A percentile compares a stretch with the other conserved stretches of the same genome.
These are phyloP conservation scores for Daldinia grandis DNA, from an alignment of 495 filamentous ascomycete species.

Conservation along the genomic window DNA sequence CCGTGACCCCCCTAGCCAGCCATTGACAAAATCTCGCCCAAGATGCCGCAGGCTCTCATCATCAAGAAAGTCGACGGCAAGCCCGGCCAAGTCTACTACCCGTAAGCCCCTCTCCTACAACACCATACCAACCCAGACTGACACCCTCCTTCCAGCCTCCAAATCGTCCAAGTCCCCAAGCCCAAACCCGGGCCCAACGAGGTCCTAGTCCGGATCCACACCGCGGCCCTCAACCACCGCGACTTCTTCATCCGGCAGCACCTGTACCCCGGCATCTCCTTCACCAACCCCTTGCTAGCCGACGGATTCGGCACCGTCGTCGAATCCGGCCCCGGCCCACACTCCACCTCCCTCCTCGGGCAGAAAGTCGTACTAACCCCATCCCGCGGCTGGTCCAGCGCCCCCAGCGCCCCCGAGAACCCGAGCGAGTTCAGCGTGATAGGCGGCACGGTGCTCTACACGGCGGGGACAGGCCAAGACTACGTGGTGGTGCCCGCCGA, in stretches of 20 bases:
- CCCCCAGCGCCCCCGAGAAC: constrained; percentile 76
- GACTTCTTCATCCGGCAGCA: constrained; percentile 92
- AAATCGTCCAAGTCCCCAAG: constrained; percentile 64
- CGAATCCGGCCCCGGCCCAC: constrained; percentile 59
- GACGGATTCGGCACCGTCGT: constrained; percentile 82
- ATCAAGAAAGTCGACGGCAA: constrained; percentile 71
- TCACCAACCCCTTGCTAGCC: constrained; percentile 73
- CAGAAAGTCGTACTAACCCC: constrained; percentile 81
- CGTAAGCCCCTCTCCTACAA: constrained; percentile 55
- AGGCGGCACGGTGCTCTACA: constrained; percentile 70
- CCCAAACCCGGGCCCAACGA: constrained; percentile 69
- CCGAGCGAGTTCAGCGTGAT: constrained; percentile 69
- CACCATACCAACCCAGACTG: neutral
- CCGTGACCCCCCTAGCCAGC: neutral
- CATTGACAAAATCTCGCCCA: constrained; percentile 16
- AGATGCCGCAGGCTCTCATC: constrained; percentile 58
- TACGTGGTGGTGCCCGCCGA: constrained; percentile 70
- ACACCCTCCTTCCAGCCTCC: constrained; percentile 58
- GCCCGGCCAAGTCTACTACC: constrained; percentile 87
- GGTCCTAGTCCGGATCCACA: constrained; percentile 73
- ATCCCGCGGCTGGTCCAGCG: constrained; percentile 74
- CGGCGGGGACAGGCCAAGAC: constrained; percentile 75
- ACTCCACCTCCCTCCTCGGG: constrained; percentile 54
- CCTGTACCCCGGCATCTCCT: constrained; percentile 84
- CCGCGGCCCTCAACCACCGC: constrained; percentile 88